Evolutionary conservation across 768 basidiomycete genomes (phyloP).

Genomic region (Basidioascus undulatus): DNA sequence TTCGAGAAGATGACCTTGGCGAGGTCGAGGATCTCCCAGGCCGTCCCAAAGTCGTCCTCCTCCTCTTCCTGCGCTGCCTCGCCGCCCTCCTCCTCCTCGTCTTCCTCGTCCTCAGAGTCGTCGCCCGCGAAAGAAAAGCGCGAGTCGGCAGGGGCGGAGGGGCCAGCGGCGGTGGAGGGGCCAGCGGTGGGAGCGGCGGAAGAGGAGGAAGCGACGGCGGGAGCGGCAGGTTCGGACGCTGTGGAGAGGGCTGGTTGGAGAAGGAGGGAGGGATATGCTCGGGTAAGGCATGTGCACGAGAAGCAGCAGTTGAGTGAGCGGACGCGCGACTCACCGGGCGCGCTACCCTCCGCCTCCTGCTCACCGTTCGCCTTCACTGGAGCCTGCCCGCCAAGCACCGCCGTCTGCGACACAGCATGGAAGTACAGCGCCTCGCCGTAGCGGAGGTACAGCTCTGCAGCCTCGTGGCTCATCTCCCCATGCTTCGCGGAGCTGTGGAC

Average conservation of each 20-base stretch:
- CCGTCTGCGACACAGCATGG: slow-evolving; percentile 59
- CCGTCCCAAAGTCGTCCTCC: slow-evolving; percentile 90
- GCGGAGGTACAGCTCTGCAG: slow-evolving; percentile 61
- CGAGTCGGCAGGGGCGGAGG: slow-evolving; percentile 27
- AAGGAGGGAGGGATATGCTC: too few species aligned
- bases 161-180: too few species aligned
- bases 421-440: slow-evolving; percentile 82
- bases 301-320: too few species aligned
- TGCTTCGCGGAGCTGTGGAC: slow-evolving; percentile 37
- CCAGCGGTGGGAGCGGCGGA: too few species aligned
- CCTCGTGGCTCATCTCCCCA: slow-evolving; percentile 55
- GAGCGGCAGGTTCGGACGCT: too few species aligned
- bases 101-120: slow-evolving; percentile 31
- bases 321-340: too few species aligned
- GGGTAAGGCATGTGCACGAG: too few species aligned
- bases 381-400: slow-evolving; percentile 69
- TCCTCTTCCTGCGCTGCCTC: slow-evolving; percentile 51
- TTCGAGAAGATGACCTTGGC: slow-evolving; percentile 68
- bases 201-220: too few species aligned
- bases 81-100: slow-evolving; percentile 30
- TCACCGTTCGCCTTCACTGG: too few species aligned
- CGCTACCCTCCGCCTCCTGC: too few species aligned
- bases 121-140: slow-evolving; percentile 60
- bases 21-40: slow-evolving; percentile 87
- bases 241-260: too few species aligned